Conservation (phyloP, 2,329 filamentous ascomycete species). For the Torrubiella hemipterigena region DNA sequence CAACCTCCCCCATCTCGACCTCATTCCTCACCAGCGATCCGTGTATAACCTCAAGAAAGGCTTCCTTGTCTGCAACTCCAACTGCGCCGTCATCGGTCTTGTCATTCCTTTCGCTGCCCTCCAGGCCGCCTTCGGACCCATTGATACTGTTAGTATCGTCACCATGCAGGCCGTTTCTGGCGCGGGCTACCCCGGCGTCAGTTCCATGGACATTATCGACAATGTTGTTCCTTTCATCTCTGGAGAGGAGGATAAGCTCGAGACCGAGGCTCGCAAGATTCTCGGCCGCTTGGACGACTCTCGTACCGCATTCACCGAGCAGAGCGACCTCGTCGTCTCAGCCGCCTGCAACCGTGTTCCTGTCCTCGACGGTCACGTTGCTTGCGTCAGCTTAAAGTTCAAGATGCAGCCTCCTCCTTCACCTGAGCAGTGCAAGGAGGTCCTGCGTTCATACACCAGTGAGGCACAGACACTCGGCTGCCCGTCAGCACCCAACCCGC, state of each 20-base stretch:
- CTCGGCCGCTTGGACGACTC: constrained; percentile 63
- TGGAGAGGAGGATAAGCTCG: constrained; percentile 92
- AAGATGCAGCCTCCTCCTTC: constrained; percentile 61
- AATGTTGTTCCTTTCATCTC: constrained; percentile 91
- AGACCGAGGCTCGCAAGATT: constrained; percentile 92
- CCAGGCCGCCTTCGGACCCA: constrained; percentile 72
- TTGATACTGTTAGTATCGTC: constrained; percentile 66
- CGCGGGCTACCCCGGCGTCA: constrained; percentile 81
- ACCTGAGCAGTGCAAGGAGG: constrained; percentile 64
- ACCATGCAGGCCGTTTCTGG: constrained; percentile 93
- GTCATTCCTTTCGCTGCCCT: constrained; percentile 91
- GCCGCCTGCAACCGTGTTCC: constrained; percentile 88
- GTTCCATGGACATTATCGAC: constrained; percentile 90
- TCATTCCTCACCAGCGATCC: constrained; percentile 80
- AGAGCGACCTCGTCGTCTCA: constrained; percentile 61
- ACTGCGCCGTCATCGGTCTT: constrained; percentile 93
- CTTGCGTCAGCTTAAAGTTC: constrained; percentile 84
- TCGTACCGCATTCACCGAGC: constrained; percentile 64
- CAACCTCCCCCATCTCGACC: constrained; percentile 74
- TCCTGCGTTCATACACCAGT: constrained; percentile 67
- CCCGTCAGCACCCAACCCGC: constrained; percentile 68
- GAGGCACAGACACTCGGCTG: constrained; percentile 78
- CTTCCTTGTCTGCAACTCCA: constrained; percentile 94
- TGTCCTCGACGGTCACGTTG: constrained; percentile 91
- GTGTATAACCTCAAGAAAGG: constrained; percentile 65